Base-by-base conservation (phyloP, 2,329 filamentous ascomycete species). In the Aspergillus vadensis region DNA sequence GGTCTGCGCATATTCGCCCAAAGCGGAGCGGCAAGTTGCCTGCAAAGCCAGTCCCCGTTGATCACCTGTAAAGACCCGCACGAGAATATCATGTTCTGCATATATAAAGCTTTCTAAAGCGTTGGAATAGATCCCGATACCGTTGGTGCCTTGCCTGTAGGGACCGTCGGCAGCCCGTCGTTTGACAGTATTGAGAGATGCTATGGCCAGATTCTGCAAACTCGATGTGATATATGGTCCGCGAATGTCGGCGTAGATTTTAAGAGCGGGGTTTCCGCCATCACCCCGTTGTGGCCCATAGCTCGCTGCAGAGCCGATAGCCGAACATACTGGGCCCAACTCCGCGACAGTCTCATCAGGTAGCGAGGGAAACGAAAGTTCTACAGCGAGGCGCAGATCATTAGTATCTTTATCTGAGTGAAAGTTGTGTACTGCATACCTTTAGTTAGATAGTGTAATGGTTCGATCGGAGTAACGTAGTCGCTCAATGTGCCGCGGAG, bases 391-490 rank as follows among this genome's bases (percentile, higher is more conserved):
- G 15, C 32, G 10, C 39, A 25, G 19, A 19, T 12, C 49, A 53
- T 43, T 55, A 60, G 73, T 83, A 85, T n/a, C n/a, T 3, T 5
- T 2, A 17, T 25, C 3, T n/a, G 15, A 23, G 21, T 12, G 32
- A 27, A 5, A 2, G 7, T 44, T 23, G 14, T 12, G 2, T 55
- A 8, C 10, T n/a, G n/a, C n/a, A n/a, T n/a, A 80, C 92, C 86
- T 77, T 98, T 98, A 17, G 92, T 97, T 69, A 97, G 89, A 72
- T 89, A 97, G 76, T 97, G 91, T 48, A 99, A 80, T 7, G 95
- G 93, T 72, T 99, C 95, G 53, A 98, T 85, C 2, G 90, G 86
- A 54, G 86, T 86, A 14, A 91, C 89, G 41, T 93, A 91, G 67
- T 96, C 91, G 63, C 84, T 85, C 48, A 99, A 80, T 56, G 92